phyloP scores from a whole-genome alignment of 2,329 filamentous ascomycete genomes.

The Colletotrichum endophyticum region DNA sequence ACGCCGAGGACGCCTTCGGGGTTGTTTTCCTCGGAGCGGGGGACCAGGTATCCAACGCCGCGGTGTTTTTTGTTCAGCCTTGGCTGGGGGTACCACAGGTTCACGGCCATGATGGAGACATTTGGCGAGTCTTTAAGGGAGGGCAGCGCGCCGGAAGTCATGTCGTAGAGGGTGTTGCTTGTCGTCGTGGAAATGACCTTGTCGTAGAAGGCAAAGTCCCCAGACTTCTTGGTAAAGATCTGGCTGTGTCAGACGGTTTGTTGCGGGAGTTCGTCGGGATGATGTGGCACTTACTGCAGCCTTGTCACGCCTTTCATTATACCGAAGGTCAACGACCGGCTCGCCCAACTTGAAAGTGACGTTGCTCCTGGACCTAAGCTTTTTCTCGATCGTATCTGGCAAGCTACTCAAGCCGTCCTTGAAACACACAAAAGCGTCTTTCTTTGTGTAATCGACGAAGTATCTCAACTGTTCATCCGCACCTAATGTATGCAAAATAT shows the following conservation, averaged over 20 bases:
- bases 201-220: constrained; percentile 43
- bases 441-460: constrained; percentile 2
- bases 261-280: too few species aligned
- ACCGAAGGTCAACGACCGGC: constrained; percentile 52
- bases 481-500: constrained; percentile 31
- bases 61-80: constrained; percentile 63
- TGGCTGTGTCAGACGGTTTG: constrained; percentile 24
- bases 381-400: constrained; percentile 55
- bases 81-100: constrained; percentile 78
- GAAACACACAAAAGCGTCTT: constrained; percentile 43
- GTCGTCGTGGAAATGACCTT: constrained; percentile 71
- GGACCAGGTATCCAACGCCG: constrained; percentile 93
- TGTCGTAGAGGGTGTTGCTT: constrained; percentile 46
- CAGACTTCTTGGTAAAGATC: constrained; percentile 31
- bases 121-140: constrained; percentile 61
- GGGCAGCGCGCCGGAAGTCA: constrained; percentile 45
- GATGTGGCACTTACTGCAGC: constrained; percentile 43
- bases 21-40: constrained; percentile 76
- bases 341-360: constrained; percentile 61
- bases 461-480: constrained; percentile 20
- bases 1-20: constrained; percentile 87
- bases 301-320: constrained; percentile 37
- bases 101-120: constrained; percentile 90
- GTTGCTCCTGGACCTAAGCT: constrained; percentile 58
- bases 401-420: constrained; percentile 68